Conservation (phyloP, 345 rosid genomes). For the Eucalyptus erythrocorys region DNA sequence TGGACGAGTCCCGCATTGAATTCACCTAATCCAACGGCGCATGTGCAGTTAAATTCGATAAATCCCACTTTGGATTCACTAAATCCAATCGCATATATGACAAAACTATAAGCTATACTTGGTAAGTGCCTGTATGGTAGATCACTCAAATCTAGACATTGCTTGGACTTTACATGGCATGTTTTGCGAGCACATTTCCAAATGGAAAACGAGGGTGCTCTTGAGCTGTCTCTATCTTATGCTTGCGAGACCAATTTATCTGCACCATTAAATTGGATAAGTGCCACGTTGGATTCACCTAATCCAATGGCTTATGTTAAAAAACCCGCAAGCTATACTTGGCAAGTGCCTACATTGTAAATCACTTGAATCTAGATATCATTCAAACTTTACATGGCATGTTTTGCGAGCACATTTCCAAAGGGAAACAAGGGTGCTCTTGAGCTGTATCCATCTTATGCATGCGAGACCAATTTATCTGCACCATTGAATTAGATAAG, state of each 20-base stretch:
- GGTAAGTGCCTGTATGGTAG: neutral
- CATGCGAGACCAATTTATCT: neutral
- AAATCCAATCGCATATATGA: neutral
- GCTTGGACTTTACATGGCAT: neutral
- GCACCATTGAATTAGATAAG: neutral
- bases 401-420: neutral
- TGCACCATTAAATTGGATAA: neutral
- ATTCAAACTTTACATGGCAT: neutral
- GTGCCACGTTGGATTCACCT: neutral
- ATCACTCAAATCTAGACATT: neutral
- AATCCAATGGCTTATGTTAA: rapidly evolving
- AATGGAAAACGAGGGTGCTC: neutral
- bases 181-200: too few species aligned
- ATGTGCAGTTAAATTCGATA: rapidly evolving
- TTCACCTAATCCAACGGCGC: neutral
- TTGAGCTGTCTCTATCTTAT: neutral
- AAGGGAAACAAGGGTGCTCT: neutral
- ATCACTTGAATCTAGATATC: neutral
- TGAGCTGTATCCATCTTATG: neutral
- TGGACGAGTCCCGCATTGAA: neutral
- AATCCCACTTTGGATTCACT: neutral
- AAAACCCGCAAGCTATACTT: neutral
- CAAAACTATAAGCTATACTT: neutral
- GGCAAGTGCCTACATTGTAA: neutral
- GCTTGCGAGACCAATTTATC: neutral